phyloP scores from a whole-genome alignment of 1,284 basidiomycete species.

The Sanghuangporus baumii region DNA sequence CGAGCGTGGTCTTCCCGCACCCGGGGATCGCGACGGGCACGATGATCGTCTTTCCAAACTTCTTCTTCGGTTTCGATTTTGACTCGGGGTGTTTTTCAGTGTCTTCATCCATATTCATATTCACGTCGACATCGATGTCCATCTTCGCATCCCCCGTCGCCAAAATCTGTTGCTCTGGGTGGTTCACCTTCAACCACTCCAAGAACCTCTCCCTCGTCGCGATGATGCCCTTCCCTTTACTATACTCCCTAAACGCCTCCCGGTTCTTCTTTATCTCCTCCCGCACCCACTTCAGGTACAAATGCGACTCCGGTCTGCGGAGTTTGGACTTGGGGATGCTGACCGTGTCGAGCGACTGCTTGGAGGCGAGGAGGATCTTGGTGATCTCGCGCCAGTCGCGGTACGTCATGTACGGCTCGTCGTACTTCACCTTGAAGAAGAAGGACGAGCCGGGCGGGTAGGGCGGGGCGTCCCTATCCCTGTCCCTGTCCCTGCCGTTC shows the following conservation, averaged over 20 bases:
- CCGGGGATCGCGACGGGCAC: slow-evolving; percentile 90
- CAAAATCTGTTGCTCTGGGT: too few relatives aligned
- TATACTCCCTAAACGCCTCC: slow-evolving; percentile 59
- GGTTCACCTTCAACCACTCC: slow-evolving; percentile 45
- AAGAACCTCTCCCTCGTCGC: slow-evolving; percentile 79
- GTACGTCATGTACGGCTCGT: slow-evolving; percentile 98
- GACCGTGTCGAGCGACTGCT: slow-evolving; percentile 27
- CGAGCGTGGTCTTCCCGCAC: slow-evolving; percentile 87
- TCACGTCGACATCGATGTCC: too few relatives aligned
- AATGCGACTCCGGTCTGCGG: slow-evolving; percentile 57
- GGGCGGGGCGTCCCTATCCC: slow-evolving; percentile 39
- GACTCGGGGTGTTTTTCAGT: not conserved
- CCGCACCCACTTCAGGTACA: slow-evolving; percentile 68
- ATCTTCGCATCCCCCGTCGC: slow-evolving; percentile 29
- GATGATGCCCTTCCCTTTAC: slow-evolving; percentile 79
- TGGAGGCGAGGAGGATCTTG: slow-evolving; percentile 56
- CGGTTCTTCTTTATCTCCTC: slow-evolving; percentile 63
- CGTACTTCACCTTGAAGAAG: slow-evolving; percentile 99
- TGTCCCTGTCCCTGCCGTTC: slow-evolving; percentile 14
- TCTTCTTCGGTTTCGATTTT: slow-evolving; percentile 26
- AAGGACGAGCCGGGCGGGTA: slow-evolving; percentile 80
- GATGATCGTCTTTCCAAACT: slow-evolving; percentile 76
- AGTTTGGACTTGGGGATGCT: slow-evolving; percentile 57
- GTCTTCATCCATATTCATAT: too few relatives aligned
- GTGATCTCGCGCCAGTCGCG: slow-evolving; percentile 97